A percentile compares a stretch with the other conserved stretches of the same genome.
phyloP scores from a whole-genome alignment of 2,329 filamentous ascomycete genomes.

The Alternaria triticimaculans region DNA sequence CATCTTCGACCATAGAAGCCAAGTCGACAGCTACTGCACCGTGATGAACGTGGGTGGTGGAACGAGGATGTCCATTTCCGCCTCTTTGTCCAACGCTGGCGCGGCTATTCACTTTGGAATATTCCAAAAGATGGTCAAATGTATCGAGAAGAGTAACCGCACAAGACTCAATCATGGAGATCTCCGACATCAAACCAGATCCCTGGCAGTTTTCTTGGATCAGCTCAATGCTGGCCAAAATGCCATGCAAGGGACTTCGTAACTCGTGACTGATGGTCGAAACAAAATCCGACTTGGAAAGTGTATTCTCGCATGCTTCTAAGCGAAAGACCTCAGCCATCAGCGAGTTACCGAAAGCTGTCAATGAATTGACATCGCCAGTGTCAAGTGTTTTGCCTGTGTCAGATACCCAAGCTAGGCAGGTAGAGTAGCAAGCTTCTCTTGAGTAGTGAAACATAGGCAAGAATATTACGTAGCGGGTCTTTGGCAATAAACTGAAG shows the following conservation, averaged over 20 bases:
- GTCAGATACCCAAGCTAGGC: constrained; percentile 25
- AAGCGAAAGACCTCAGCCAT: constrained; percentile 53
- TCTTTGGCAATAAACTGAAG: constrained; percentile 10
- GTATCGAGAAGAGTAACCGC: constrained; percentile 56
- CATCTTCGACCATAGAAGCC: constrained; percentile 7
- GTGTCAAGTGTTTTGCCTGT: constrained; percentile 20
- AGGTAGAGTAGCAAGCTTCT: constrained; percentile 25
- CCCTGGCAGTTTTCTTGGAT: constrained; percentile 51
- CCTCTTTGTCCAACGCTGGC: background rate
- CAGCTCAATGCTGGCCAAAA: constrained; percentile 54
- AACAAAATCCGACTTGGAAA: constrained; percentile 59
- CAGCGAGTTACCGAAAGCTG: constrained; percentile 30
- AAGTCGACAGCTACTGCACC: constrained; percentile 1
- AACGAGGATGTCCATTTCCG: background rate
- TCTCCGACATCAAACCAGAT: constrained; percentile 49
- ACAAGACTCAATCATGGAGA: constrained; percentile 57
- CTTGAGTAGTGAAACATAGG: constrained; percentile 38
- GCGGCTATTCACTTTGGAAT: constrained; percentile 26
- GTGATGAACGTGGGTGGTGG: no score
- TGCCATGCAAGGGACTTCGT: constrained; percentile 51
- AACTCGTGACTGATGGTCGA: constrained; percentile 60
- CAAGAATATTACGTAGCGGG: constrained; percentile 19
- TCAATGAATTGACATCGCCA: constrained; percentile 15
- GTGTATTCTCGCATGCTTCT: constrained; percentile 39
- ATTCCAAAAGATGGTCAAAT: constrained; percentile 35